Percentiles rank a stretch among this genome's conserved stretches.
Evolutionary conservation across 2,329 filamentous ascomycete species (phyloP).

Genomic region (Orbilia oligospora): DNA sequence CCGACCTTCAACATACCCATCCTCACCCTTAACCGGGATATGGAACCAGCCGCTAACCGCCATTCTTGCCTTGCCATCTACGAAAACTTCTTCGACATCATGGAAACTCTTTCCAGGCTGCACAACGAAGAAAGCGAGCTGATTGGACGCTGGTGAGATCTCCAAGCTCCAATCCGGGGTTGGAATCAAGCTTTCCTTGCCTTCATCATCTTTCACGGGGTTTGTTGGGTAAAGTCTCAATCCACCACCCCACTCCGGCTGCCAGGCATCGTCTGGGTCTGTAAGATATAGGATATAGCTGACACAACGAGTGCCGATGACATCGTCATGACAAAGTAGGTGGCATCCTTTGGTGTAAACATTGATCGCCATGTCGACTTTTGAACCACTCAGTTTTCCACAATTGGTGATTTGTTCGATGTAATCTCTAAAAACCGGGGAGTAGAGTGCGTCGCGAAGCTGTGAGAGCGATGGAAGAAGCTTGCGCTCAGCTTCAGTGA

Average conservation of each 20-base stretch:
- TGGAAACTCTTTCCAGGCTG: conserved; percentile 99
- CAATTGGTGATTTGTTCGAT: conserved; percentile 87
- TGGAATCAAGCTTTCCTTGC: conserved; percentile 84
- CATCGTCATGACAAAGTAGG: conserved; percentile 96
- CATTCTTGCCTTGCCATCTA: conserved; percentile 87
- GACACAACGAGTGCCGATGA: conserved; percentile 94
- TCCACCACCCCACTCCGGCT: conserved; percentile 91
- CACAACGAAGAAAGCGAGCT: conserved; percentile 97
- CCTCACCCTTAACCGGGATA: conserved; percentile 93
- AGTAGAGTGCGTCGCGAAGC: conserved; percentile 96
- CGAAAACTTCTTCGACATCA: conserved; percentile 97
- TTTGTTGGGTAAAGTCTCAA: conserved; percentile 85
- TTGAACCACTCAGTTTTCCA: conserved; percentile 88
- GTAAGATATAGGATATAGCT: conserved; percentile 98
- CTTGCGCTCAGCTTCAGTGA: conserved; percentile 86
- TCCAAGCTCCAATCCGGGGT: conserved; percentile 82
- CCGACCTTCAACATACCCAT: conserved; percentile 87
- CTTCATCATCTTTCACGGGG: conserved; percentile 72
- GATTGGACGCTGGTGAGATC: conserved; percentile 96
- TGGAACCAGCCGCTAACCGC: conserved; percentile 99
- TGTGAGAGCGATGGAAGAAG: conserved; percentile 90
- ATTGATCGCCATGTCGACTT: conserved; percentile 99
- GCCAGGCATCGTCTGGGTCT: conserved; percentile 91
- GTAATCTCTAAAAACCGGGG: conserved; percentile 87
- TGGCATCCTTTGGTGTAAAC: conserved; percentile 97